Conservation (phyloP, 176 grass and related monocot species). For the Aegilops speltoides region DNA sequence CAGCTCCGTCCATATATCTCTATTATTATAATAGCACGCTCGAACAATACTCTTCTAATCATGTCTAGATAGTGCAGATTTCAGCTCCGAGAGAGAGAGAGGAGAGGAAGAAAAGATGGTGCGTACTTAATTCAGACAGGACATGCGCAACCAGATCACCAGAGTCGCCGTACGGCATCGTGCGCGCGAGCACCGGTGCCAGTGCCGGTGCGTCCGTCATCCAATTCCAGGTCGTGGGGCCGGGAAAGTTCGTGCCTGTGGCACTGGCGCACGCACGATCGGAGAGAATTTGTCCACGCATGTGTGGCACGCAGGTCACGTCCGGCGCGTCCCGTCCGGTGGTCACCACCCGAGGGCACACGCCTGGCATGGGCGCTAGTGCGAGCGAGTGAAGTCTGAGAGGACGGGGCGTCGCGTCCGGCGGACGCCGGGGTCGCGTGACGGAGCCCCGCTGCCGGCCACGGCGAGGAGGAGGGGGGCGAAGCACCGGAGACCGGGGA, state of each 20-base stretch:
- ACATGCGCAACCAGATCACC: neutral
- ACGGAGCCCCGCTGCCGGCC: conserved; percentile 26
- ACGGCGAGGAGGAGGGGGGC: neutral
- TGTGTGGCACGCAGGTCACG: conserved; percentile 26
- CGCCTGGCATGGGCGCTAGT: neutral
- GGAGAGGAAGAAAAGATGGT: neutral
- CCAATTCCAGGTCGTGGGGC: neutral
- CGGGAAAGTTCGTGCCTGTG: neutral
- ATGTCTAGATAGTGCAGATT: neutral
- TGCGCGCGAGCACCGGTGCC: neutral
- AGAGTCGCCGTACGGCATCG: neutral
- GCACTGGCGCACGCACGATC: neutral
- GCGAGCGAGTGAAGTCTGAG: neutral
- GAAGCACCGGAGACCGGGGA: neutral
- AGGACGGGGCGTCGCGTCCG: neutral
- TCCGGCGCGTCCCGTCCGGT: conserved; percentile 23
- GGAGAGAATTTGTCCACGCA: neutral
- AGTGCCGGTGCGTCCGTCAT: neutral
- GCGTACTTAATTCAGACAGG: neutral
- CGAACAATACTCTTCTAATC: neutral
- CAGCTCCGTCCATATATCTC: neutral
- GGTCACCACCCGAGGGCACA: neutral
- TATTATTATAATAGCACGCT: neutral
- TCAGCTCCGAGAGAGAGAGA: neutral
- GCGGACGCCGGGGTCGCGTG: neutral